Evolutionary conservation across 2,329 filamentous ascomycete species (phyloP), one percentile per base, ranked within the genome.

Genomic region (Cercospora brassicicola): DNA sequence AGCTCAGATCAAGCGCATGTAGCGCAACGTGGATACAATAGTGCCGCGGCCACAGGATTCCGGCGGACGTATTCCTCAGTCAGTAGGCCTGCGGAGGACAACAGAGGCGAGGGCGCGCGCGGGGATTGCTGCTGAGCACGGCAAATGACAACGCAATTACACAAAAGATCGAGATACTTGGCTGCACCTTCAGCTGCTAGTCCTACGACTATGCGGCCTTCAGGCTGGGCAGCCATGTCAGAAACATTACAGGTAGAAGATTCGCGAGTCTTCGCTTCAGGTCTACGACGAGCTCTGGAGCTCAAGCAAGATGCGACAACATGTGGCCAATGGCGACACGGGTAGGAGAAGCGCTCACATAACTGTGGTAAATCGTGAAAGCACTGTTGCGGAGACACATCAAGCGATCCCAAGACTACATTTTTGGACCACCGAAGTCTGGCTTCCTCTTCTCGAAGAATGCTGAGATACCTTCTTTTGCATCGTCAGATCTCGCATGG

Each of bases 381-480:
- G 18, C 45, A 31, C 53, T 28, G 11, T 56, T 30, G 23, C 1
- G 9, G 9, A 56, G 13, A 56, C 53, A 30, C 45, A 48, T 48
- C 45, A 48, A 4, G 45, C 45, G 11, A 26, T 28, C 8, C 4
- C 48, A 28, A n/a, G 48, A 15, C 48, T 55, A 55, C 48, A 28
- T 8, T 7, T 28, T 55, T n/a, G 48, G 23, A 13, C 48, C 48
- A n/a, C 48, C 23, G 23, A 28, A 39, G 23, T 39, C 20, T 18
- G 69, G 69, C 57, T 64, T 64, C 26, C 65, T 45, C 26, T 69
- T 71, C 39, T 69, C 65, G 18, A 67, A 66, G 39, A 71, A 69
- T 3, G 69, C 59, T 11, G 56, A 20, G 11, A 71, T 68, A 2
- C 69, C 69, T 62, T 71, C 69, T 20, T 67, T 60, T 13, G 69